Conservation (phyloP, 2,329 filamentous ascomycete species). For the Pseudogymnoascus sp. region DNA sequence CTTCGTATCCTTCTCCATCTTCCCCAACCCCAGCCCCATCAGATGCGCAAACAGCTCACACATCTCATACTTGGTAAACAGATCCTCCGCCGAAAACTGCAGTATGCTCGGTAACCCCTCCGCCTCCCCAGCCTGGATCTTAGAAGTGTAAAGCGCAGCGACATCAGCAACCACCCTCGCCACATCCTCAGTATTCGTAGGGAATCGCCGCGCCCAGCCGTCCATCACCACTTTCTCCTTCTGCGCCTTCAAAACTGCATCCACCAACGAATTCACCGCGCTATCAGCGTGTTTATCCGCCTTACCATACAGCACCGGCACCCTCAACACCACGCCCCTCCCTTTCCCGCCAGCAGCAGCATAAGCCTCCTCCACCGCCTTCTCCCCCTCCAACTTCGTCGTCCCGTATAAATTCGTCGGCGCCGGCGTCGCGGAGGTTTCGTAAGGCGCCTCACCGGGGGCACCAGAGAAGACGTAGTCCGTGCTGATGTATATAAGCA, state of each 20-base stretch:
- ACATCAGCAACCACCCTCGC: constrained; percentile 64
- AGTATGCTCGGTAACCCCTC: constrained; percentile 56
- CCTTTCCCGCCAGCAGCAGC: constrained; percentile 41
- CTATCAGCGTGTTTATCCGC: constrained; percentile 65
- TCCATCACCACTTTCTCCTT: constrained; percentile 65
- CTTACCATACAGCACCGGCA: constrained; percentile 80
- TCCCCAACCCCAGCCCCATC: constrained; percentile 63
- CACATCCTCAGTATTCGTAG: constrained; percentile 84
- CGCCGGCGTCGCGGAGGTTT: constrained; percentile 50
- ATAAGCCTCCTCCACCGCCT: constrained; percentile 60
- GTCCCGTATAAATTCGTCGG: constrained; percentile 76
- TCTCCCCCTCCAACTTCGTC: constrained; percentile 64
- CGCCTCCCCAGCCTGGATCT: not conserved
- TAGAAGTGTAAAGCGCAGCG: constrained; percentile 29
- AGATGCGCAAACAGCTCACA: constrained; percentile 71
- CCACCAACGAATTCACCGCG: constrained; percentile 75
- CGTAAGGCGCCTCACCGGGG: constrained; percentile 78
- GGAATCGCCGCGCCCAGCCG: constrained; percentile 76
- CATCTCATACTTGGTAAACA: constrained; percentile 85
- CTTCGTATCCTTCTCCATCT: constrained; percentile 61
- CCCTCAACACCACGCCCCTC: constrained; percentile 63
- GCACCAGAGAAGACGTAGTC: constrained; percentile 73
- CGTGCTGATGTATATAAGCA: constrained; percentile 73
- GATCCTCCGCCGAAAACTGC: constrained; percentile 82
- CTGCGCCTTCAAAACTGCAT: constrained; percentile 67